These are phyloP conservation scores for Colletotrichum sansevieriae DNA, from an alignment of 2,329 filamentous ascomycete genomes.

Conservation along the genomic window DNA sequence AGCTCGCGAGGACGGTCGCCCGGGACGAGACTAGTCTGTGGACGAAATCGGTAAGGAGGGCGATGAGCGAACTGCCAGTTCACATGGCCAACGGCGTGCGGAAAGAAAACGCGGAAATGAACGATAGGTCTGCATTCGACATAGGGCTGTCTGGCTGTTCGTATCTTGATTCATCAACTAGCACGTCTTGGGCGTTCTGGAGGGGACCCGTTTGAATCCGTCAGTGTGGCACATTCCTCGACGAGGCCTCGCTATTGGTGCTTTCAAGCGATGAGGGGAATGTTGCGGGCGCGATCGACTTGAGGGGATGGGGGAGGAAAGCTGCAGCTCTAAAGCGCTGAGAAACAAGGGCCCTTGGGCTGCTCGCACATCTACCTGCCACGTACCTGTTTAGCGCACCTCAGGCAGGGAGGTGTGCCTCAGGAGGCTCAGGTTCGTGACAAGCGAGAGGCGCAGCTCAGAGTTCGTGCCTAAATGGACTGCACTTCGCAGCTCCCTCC, in stretches of 20 bases:
- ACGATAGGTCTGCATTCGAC: slow-evolving; percentile 13
- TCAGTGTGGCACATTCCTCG: slow-evolving; percentile 31
- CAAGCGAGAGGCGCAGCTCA: slow-evolving; percentile 35
- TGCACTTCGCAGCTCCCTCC: not conserved
- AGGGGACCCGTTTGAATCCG: slow-evolving; percentile 19
- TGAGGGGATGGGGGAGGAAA: not conserved
- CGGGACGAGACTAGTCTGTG: slow-evolving; percentile 28
- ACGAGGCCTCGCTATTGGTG: slow-evolving; percentile 30
- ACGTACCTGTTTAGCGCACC: slow-evolving; percentile 14
- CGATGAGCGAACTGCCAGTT: slow-evolving; percentile 1
- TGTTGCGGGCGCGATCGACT: slow-evolving; percentile 14
- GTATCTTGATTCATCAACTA: slow-evolving; percentile 1
- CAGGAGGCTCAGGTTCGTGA: not conserved
- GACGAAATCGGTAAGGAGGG: slow-evolving; percentile 17
- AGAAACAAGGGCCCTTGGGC: too few relatives aligned
- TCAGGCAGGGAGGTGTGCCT: slow-evolving; percentile 3
- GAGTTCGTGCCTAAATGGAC: slow-evolving; percentile 5
- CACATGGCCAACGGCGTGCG: not conserved
- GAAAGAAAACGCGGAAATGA: slow-evolving; percentile 1
- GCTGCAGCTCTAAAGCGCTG: not conserved
- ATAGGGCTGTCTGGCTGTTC: slow-evolving; percentile 16
- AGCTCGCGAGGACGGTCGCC: slow-evolving; percentile 13
- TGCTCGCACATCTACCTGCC: not conserved
- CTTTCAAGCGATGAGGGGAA: slow-evolving; percentile 8
- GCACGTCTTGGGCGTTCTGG: slow-evolving; percentile 2